Evolutionary conservation across 805 yeast genomes (phyloP), one percentile per base, ranked within the genome.

Genomic region (Naumovozyma baii): DNA sequence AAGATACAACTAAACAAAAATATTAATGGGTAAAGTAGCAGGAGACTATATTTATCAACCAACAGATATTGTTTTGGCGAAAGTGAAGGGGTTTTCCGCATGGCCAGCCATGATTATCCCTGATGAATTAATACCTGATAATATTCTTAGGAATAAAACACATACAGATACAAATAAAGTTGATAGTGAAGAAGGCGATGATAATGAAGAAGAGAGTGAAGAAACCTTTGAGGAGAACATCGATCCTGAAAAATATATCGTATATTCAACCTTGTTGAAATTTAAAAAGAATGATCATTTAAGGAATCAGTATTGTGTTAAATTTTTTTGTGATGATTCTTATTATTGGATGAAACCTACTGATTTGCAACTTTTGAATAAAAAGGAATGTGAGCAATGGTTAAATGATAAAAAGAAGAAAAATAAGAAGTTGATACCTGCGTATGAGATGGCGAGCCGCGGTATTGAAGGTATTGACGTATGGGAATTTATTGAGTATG

Each of bases 41-140:
- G 22, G 73, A 49, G 78, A 74, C 31, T n/a, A 19, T 26, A 19
- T 47, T 4, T 48, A 36, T 30, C 64, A 62, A 19, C 73, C 79
- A 2, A 78, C 80, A 3, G 61, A 68, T 19, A 59, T 76, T 4
- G 83, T 85, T 1, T 67, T 85, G 18, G 92, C 92, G 5, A 85
- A 85, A 59, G 77, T 85, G 36, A 85, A 83, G 53, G 94, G 94
- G 7, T 85, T 78, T 55, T 83, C 94, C 2, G 81, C 88, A 32
- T 85, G 95, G 95, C 95, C 95, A 0, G 87, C 88, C 2, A 78
- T 84, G 76, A 77, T 83, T 3, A 70, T 84, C 3, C 80, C 78
- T 1, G 72, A 66, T 43, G 68, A 70, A 14, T 59, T 74, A 5
- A 66, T 84, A 4, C 92, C 94, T 0, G 73, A 64, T 16, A 64